Evolutionary conservation across 495 filamentous ascomycete species (phyloP), one percentile per base, ranked within the genome.

Genomic region (Durotheca rogersii): DNA sequence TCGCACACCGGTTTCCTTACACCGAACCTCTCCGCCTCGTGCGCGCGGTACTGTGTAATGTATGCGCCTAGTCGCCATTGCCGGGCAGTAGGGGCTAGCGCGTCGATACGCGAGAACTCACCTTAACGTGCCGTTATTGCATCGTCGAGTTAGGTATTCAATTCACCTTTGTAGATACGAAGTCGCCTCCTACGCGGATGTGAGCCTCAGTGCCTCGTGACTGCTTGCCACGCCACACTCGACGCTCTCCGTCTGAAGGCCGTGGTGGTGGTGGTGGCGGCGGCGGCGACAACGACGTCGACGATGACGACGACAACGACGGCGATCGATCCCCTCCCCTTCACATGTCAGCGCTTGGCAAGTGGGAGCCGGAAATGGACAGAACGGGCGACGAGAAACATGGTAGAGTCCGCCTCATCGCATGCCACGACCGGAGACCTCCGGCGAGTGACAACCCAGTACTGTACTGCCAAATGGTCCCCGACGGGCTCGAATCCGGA

Each of bases 361-460:
- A 29, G 35, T 34, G 31, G 45, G 50, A 23, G 52, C 44, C 21
- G 37, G 10, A 48, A 29, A 36, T 60, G 57, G 56, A 52, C 51
- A 51, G 57, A 56, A 51, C 39, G 30, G 14, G 33, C 19, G 21
- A 44, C 32, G 37, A 44, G 43, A 21, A 48, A 34, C 41, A 32
- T n/a, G 32, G n/a, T n/a, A 30, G 45, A 41, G 47, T 36, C n/a
- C n/a, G n/a, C n/a, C n/a, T 49, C 42, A 52, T 46, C 56, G 42
- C 41, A 47, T 27, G 32, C 23, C 33, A 40, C 45, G 56, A 51
- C 45, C 30, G 31, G 56, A 50, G 45, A 2, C 30, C 15, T 1
- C 46, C 56, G 46, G 50, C 56, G 51, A 59, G 56, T 59, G 51
- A 60, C 51, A 44, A 60, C 47, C 57, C 56, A 51, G 47, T 51